Evolutionary conservation across 805 yeast species (phyloP).

Genomic region (Sugiyamaella americana): DNA sequence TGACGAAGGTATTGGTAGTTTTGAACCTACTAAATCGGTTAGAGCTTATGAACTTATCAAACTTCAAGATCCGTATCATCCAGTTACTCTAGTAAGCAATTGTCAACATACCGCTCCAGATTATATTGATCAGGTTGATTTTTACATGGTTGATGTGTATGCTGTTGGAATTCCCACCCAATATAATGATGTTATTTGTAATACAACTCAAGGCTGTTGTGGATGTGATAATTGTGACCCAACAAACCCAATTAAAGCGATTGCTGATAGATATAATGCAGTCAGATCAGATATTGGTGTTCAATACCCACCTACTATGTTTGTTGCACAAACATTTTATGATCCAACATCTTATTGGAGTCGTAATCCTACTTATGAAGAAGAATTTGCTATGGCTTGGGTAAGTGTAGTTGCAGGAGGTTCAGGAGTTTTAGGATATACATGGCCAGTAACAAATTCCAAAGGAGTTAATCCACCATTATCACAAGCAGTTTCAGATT

Average conservation of each 20-base stretch:
- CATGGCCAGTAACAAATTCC: conserved; percentile 12
- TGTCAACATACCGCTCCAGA: conserved; percentile 12
- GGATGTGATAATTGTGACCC: conserved; percentile 13
- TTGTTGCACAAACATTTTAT: conserved; percentile 14
- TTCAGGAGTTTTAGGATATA: conserved; percentile 12
- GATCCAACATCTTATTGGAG: conserved; percentile 13
- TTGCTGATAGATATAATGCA: conserved; percentile 8
- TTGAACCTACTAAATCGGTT: conserved; percentile 7
- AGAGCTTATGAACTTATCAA: conserved; percentile 10
- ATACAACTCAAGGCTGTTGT: conserved; percentile 13
- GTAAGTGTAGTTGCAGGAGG: conserved; percentile 9
- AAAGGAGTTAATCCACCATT: conserved; percentile 3
- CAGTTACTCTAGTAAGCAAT: conserved; percentile 12
- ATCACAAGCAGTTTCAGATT: conserved; percentile 10
- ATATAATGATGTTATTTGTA: conserved; percentile 11
- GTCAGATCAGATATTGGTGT: conserved; percentile 9
- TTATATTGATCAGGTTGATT: conserved; percentile 8
- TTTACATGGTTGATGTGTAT: conserved; percentile 13
- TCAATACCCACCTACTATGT: conserved; percentile 11
- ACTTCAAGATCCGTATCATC: conserved; percentile 12
- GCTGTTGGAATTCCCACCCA: conserved; percentile 11
- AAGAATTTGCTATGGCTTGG: conserved; percentile 14
- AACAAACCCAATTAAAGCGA: conserved; percentile 8
- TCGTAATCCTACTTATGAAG: conserved; percentile 12
- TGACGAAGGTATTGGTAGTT: conserved; percentile 12